These are phyloP conservation scores for Dothideomycetes sp. DNA, from an alignment of 2,329 filamentous ascomycete genomes.

Conservation along the genomic window DNA sequence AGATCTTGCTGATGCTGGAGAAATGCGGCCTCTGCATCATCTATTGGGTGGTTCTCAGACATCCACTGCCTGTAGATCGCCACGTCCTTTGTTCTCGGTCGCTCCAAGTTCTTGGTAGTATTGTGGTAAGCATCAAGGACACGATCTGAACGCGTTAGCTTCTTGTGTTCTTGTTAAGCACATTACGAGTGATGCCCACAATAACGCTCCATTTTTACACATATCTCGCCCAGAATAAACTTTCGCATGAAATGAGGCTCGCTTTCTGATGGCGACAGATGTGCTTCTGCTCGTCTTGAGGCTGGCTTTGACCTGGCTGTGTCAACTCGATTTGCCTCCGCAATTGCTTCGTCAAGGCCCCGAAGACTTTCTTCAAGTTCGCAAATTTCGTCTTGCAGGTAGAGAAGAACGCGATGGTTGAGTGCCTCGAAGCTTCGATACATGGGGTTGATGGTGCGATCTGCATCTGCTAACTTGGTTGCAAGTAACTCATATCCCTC, in stretches of 20 bases:
- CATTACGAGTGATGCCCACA: conserved; percentile 37
- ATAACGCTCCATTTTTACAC: conserved; percentile 58
- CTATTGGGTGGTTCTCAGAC: conserved; percentile 44
- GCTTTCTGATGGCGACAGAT: conserved; percentile 34
- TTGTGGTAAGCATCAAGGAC: conserved; percentile 50
- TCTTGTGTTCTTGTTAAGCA: conserved; percentile 16
- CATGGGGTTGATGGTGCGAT: conserved; percentile 43
- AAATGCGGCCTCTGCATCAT: conserved; percentile 51
- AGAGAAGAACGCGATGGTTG: conserved; percentile 72
- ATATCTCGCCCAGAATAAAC: conserved; percentile 53
- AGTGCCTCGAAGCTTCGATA: conserved; percentile 76
- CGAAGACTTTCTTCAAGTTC: conserved; percentile 73
- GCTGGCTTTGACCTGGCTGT: conserved; percentile 36
- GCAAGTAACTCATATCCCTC: conserved; percentile 57
- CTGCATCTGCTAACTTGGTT: conserved; percentile 1
- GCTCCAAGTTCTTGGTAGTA: conserved; percentile 41
- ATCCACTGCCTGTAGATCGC: conserved; percentile 49
- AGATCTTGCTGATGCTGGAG: conserved; percentile 49
- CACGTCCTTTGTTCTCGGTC: conserved; percentile 45
- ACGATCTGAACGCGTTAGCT: conserved; percentile 37
- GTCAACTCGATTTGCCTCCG: conserved; percentile 32
- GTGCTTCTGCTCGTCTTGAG: conserved; percentile 49
- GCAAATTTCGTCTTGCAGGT: conserved; percentile 75
- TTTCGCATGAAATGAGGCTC: conserved; percentile 53
- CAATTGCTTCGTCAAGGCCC: conserved; percentile 54